Percentiles rank a stretch among this genome's conserved stretches.
phyloP scores from a whole-genome alignment of 305 asterid species.

The Coffea humblotiana region DNA sequence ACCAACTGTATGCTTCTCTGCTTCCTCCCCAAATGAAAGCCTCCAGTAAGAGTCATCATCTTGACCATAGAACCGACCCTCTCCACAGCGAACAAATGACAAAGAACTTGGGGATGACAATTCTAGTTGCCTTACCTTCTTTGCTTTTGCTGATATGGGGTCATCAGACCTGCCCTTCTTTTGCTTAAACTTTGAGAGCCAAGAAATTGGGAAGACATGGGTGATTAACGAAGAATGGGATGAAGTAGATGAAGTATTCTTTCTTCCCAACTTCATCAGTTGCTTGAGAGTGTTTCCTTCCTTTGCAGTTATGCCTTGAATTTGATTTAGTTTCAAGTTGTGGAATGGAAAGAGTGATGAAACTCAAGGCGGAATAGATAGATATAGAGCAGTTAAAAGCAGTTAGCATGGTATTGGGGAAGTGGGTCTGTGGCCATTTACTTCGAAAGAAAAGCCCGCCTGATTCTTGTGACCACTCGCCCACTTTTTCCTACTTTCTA shows the following conservation, averaged over 20 bases:
- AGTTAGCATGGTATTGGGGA: conserved; percentile 48
- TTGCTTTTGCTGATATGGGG: conserved; percentile 22
- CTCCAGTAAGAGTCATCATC: conserved; percentile 60
- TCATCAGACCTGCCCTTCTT: conserved; percentile 32
- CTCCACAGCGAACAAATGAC: conserved; percentile 26
- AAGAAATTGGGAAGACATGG: conserved; percentile 35
- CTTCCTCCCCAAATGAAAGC: conserved; percentile 49
- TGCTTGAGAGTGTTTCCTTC: neutral
- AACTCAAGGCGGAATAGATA: neutral
- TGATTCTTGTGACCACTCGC: conserved; percentile 47
- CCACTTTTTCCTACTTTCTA: conserved; percentile 23
- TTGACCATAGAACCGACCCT: conserved; percentile 52
- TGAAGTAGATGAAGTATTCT: conserved; percentile 45
- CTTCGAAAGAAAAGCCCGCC: conserved; percentile 82
- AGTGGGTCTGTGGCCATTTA: conserved; percentile 35
- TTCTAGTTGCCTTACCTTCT: conserved; percentile 35
- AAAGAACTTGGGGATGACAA: conserved; percentile 25
- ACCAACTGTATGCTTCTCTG: conserved; percentile 30
- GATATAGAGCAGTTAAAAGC: conserved; percentile 20
- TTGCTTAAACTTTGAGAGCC: conserved; percentile 53
- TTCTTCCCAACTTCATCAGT: conserved; percentile 64
- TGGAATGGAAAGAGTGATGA: conserved; percentile 1
- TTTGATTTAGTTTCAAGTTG: conserved; percentile 3
- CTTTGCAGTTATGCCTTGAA: neutral
- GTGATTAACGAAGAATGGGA: conserved; percentile 29